Percentiles rank a stretch among this genome's conserved stretches.
Evolutionary conservation across 176 grass and related monocot species (phyloP).

Genomic region (Pharus latifolius): DNA sequence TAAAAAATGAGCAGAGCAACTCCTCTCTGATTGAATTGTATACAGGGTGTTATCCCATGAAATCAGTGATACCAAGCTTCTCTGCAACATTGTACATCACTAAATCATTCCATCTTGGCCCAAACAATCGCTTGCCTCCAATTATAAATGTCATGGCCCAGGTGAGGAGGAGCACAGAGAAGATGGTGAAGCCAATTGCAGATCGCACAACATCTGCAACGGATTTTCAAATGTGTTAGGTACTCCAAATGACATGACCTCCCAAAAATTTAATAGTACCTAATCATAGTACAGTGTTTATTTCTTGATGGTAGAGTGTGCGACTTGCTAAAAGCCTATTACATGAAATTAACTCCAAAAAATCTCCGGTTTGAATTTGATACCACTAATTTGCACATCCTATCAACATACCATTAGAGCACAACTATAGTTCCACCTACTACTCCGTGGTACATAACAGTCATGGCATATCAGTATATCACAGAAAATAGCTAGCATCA

Average conservation of each 20-base stretch:
- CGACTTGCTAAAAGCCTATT: not conserved
- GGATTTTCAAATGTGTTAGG: not conserved
- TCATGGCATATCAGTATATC: too few species aligned
- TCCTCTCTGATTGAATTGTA: not conserved
- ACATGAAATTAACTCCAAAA: not conserved
- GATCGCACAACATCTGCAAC: slow-evolving; percentile 78
- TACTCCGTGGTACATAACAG: too few species aligned
- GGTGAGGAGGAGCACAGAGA: slow-evolving; percentile 49
- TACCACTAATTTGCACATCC: not conserved
- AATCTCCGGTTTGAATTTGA: not conserved
- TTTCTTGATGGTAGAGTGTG: not conserved
- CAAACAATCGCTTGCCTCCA: slow-evolving; percentile 66
- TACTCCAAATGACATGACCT: not conserved
- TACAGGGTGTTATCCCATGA: slow-evolving; percentile 34
- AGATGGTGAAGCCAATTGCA: slow-evolving; percentile 49
- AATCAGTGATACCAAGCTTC: slow-evolving; percentile 56
- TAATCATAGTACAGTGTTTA: not conserved
- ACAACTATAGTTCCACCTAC: not conserved
- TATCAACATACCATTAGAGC: not conserved
- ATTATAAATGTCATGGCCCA: slow-evolving; percentile 73
- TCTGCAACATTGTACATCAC: slow-evolving; percentile 92
- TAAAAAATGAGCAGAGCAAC: not conserved
- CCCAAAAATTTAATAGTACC: not conserved
- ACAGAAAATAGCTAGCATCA: not conserved
- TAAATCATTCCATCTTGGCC: slow-evolving; percentile 70